Percentiles rank a stretch among this genome's conserved stretches.
Conservation (phyloP, 768 basidiomycete species). For the Russula lepida region DNA sequence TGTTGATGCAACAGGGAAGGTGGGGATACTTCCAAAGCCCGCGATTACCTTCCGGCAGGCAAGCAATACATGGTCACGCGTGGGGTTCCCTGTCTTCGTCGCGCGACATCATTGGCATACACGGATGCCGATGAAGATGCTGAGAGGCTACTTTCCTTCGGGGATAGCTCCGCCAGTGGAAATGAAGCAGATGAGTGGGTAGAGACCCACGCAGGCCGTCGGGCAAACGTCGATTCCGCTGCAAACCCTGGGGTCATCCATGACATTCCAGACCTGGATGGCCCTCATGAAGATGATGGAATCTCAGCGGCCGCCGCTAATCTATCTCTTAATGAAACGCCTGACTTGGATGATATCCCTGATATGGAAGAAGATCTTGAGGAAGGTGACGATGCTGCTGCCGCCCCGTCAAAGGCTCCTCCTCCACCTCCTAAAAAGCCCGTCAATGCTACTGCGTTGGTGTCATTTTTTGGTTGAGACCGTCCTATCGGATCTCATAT, state of each 20-base stretch:
- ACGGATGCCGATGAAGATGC: conserved; percentile 96
- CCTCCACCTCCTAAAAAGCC: conserved; percentile 28
- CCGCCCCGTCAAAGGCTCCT: conserved; percentile 41
- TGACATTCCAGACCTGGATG: conserved; percentile 85
- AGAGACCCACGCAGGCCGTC: conserved; percentile 87
- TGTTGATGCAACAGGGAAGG: conserved; percentile 61
- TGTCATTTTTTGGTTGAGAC: conserved; percentile 15
- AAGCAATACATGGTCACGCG: conserved; percentile 96
- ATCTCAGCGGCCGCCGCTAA: conserved; percentile 25
- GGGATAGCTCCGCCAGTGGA: conserved; percentile 46
- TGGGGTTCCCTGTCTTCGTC: conserved; percentile 93
- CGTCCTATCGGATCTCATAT: conserved; percentile 2
- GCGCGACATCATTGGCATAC: conserved; percentile 87
- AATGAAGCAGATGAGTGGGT: conserved; percentile 89
- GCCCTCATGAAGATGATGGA: conserved; percentile 33
- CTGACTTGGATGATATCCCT: conserved; percentile 94
- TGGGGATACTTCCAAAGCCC: conserved; percentile 74
- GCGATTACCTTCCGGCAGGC: conserved; percentile 90
- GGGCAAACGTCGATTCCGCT: conserved; percentile 41
- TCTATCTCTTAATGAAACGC: conserved; percentile 44
- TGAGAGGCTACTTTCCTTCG: conserved; percentile 84
- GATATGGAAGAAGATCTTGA: conserved; percentile 96
- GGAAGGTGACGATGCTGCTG: conserved; percentile 83
- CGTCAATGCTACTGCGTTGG: conserved; percentile 47
- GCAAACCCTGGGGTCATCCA: conserved; percentile 60